These are phyloP conservation scores for Phytophthora uliginosa DNA, from an alignment of 352 stramenopile genomes.

Conservation along the genomic window DNA sequence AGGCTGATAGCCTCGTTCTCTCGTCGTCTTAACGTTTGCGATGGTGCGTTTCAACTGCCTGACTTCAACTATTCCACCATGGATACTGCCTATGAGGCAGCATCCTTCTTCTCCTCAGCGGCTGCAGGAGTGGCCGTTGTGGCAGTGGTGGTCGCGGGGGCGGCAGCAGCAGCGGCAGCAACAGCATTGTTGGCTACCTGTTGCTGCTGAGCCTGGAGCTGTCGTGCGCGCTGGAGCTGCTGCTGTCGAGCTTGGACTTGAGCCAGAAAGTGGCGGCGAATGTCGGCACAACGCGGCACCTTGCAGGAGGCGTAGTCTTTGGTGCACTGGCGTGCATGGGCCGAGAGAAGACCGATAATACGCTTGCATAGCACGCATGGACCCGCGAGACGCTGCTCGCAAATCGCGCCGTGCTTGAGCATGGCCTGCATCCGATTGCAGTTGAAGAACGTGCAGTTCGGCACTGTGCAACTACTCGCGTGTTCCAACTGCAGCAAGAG, in stretches of 20 bases:
- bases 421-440: slow-evolving; percentile 91
- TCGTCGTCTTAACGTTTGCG: slow-evolving; percentile 6
- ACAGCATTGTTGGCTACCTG: slow-evolving; percentile 11
- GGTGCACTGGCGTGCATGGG: slow-evolving; percentile 84
- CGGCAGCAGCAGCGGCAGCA: slow-evolving; percentile 1
- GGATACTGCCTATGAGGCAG: slow-evolving; percentile 21
- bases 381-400: slow-evolving; percentile 82
- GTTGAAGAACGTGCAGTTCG: slow-evolving; percentile 87
- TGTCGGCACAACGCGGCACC: slow-evolving; percentile 88
- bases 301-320: slow-evolving; percentile 84
- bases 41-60: slow-evolving; percentile 5
- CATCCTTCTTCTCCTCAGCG: slow-evolving; percentile 35
- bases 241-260: slow-evolving; percentile 83
- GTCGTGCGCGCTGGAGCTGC: slow-evolving; percentile 57
- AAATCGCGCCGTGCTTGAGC: slow-evolving; percentile 91
- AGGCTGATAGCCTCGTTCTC: not conserved
- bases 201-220: slow-evolving; percentile 44
- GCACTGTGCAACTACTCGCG: slow-evolving; percentile 74
- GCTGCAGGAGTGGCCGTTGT: not conserved
- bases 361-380: slow-evolving; percentile 89
- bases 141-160: not conserved
- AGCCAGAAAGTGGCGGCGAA: slow-evolving; percentile 85
- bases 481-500: slow-evolving; percentile 89
- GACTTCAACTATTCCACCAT: slow-evolving; percentile 16
- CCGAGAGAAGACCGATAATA: slow-evolving; percentile 86